Evolutionary conservation across 2,329 filamentous ascomycete species (phyloP).

Genomic region (Didymella sp.): DNA sequence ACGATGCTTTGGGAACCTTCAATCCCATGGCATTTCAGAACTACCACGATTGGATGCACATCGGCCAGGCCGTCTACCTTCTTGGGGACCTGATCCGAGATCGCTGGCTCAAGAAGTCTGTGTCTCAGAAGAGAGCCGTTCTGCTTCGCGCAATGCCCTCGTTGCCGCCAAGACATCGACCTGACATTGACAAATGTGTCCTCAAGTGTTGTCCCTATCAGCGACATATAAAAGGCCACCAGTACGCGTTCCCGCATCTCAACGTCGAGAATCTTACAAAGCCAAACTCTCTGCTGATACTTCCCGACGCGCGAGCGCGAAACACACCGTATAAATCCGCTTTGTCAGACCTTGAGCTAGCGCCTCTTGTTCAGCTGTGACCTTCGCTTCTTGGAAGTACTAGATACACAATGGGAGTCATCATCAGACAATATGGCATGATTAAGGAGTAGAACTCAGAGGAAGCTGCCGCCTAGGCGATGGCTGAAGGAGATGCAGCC

Average conservation of each 20-base stretch:
- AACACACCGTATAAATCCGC: conserved; percentile 59
- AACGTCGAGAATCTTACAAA: conserved; percentile 63
- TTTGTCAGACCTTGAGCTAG: conserved; percentile 50
- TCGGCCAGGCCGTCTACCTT: neutral
- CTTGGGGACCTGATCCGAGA: conserved; percentile 57
- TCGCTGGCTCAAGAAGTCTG: neutral
- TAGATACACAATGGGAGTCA: conserved; percentile 1
- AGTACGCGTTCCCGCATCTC: conserved; percentile 59
- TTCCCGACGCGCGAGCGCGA: conserved; percentile 62
- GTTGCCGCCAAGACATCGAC: conserved; percentile 55
- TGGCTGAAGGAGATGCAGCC: neutral
- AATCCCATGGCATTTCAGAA: neutral
- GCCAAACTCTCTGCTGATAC: conserved; percentile 1
- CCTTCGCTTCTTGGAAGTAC: neutral
- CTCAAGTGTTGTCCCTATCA: conserved; percentile 5
- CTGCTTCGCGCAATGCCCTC: conserved; percentile 58
- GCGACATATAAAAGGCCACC: conserved; percentile 28
- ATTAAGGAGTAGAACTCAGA: neutral
- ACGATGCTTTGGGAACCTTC: neutral
- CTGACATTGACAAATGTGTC: conserved; percentile 54
- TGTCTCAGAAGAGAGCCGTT: neutral
- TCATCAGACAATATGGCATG: neutral
- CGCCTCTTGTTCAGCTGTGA: conserved; percentile 35
- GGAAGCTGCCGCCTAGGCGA: neutral
- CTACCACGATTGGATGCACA: neutral